Base-by-base conservation (phyloP, 1,139 yeast species). In the Geotrichum reessii region DNA sequence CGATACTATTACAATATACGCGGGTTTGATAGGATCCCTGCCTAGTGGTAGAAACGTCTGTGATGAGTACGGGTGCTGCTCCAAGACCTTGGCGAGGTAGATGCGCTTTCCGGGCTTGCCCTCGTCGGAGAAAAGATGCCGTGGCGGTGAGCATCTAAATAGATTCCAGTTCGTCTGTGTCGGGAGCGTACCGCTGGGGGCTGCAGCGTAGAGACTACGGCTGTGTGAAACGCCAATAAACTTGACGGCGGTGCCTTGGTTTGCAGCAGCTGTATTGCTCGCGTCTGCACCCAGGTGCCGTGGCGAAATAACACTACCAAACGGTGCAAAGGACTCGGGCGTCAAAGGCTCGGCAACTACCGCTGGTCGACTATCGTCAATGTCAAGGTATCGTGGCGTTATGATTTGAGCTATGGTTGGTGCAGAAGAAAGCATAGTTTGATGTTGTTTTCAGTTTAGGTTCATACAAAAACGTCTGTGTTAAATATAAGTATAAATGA, bases 1-100 rank as follows among this genome's bases (percentile, higher is more conserved):
- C 1, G 97, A 96, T 47, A 89, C 95, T 56, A 91, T 89, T 9
- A 92, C 96, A 64, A 92, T 71, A 66, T 83, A 92, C 0, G 90
- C 85, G 21, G 72, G 68, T 49, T 78, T 76, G 1, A 71, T 64
- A 40, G 76, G 71, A 31, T 74, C 73, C 59, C 85, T 81, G 2
- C 97, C 97, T 85, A 92, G 81, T 4, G 98, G 98, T 25, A 89
- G 69, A 70, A 92, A 92, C 0, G 97, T 87, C 71, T 92, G 98
- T 0, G 97, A 85, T n/a, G 93, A 81, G 68, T 73, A 87, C 7
- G 97, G 97, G 69, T 92, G 98, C 72, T 96, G 81, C 69, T 92
- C 98, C 40, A 92, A 77, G 1, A 91, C 96, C 63, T 80, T 85
- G 28, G 89, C 75, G 1, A 73, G 69, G 69, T 89, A 90, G 11